Base-by-base conservation (phyloP, 2,329 filamentous ascomycete genomes). In the Orbilia brochopaga region DNA sequence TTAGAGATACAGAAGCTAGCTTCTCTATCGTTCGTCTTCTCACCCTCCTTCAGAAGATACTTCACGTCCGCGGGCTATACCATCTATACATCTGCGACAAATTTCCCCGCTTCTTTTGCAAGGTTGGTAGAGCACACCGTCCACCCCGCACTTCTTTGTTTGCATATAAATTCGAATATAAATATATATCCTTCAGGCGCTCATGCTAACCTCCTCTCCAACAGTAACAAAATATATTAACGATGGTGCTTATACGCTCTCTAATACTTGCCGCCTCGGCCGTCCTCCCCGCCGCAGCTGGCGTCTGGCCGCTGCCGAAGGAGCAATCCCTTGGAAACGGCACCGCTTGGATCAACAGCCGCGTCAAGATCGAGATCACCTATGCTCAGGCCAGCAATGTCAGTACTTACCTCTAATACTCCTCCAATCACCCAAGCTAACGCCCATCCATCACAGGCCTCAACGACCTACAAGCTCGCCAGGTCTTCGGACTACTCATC, bases 391-490 rank as follows among this genome's bases (percentile, higher is more conserved):
- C 66, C 19, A 42, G 54, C 19, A 64, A 70, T 54, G 66, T 70
- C 44, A 64, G 66, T 64, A 6, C 40, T 19, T 32, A 15, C 19
- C 32, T 21, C 46, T 4, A n/a, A 19, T 15, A 7, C 15, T 52
- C 23, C 19, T 7, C 21, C 3, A 19, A 15, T 51, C 15, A 27
- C 7, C 15, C 11, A n/a, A 23, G 46, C 46, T 51, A 51, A 76
- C 53, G 65, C 8, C 4, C 58, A 42, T 42, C 37, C n/a, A n/a
- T 4, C 2, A 42, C n/a, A 74, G 80, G 86, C 84, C 79, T 86
- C 65, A 77, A 80, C 40, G 84, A 83, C 78, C 80, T 79, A 21
- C 79, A 80, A 74, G 81, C 81, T 61, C 83, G 83, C 76, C 77
- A 78, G 55, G 81, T 83, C 10, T 64, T 77, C 27, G 69, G 78